Conservation (phyloP, 371 early-diverging fungal species). For the Mortierella sp. region DNA sequence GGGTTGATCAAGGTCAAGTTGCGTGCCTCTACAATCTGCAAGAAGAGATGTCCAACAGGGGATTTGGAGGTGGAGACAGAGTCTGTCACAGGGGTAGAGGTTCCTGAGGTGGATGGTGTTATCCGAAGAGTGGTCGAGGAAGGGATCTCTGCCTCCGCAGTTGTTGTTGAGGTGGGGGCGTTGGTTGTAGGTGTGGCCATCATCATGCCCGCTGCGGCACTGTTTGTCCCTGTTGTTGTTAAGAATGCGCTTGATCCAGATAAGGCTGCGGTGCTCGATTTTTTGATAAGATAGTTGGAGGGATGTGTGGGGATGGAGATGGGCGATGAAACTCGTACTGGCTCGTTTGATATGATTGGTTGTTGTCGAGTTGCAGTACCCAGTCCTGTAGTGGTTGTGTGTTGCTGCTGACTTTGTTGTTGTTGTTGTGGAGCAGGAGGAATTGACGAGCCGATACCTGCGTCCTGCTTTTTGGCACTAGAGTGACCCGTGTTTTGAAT, state of each 20-base stretch:
- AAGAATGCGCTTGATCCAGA: background rate
- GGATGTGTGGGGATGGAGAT: constrained; percentile 49
- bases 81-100: background rate
- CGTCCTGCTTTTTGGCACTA: background rate
- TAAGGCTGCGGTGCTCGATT: constrained; percentile 8
- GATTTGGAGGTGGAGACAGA: constrained; percentile 35
- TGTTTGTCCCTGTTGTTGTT: background rate
- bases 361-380: background rate
- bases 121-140: background rate
- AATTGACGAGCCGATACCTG: background rate
- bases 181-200: background rate
- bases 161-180: background rate
- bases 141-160: background rate
- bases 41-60: constrained; percentile 41
- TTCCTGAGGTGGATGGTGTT: background rate
- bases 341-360: background rate
- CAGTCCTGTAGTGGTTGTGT: background rate
- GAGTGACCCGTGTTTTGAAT: background rate
- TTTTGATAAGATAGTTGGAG: constrained; percentile 43
- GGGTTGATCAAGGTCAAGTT: constrained; percentile 62
- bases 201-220: background rate
- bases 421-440: background rate
- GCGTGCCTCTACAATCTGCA: constrained; percentile 64
- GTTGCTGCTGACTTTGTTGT: background rate
- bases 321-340: constrained; percentile 22